These are phyloP conservation scores for Ogataea sp. DNA, from an alignment of 805 yeast genomes.

Conservation along the genomic window DNA sequence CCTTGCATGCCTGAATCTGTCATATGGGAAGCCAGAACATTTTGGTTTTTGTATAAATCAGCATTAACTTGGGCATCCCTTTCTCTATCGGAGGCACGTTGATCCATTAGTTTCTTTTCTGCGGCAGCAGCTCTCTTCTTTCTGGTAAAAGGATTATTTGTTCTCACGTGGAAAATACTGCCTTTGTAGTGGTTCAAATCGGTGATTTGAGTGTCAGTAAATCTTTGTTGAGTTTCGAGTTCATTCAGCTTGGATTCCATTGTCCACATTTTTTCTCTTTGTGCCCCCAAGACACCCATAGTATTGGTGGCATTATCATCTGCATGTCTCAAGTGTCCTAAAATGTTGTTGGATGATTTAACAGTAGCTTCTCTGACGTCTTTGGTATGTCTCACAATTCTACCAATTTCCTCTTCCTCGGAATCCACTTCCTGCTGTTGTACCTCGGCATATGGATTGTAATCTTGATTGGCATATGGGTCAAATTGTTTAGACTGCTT, in stretches of 20 bases:
- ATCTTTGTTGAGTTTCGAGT: conserved; percentile 72
- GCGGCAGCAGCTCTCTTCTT: conserved; percentile 65
- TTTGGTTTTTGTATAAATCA: conserved; percentile 18
- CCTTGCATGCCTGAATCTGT: no score
- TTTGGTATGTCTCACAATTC: conserved; percentile 74
- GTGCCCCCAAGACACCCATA: conserved; percentile 88
- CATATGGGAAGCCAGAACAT: conserved; percentile 36
- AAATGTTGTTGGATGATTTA: conserved; percentile 76
- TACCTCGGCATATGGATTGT: conserved; percentile 17
- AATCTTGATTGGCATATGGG: conserved; percentile 15
- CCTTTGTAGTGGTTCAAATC: conserved; percentile 76
- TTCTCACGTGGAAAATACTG: conserved; percentile 71
- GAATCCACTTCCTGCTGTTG: conserved; percentile 57
- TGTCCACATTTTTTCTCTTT: conserved; percentile 74
- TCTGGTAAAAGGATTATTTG: conserved; percentile 83
- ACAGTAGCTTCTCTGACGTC: conserved; percentile 61
- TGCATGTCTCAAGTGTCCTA: conserved; percentile 64
- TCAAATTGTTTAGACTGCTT: conserved; percentile 10
- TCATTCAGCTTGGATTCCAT: conserved; percentile 71
- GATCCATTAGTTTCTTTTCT: conserved; percentile 60
- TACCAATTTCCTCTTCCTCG: conserved; percentile 80
- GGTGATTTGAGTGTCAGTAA: conserved; percentile 75
- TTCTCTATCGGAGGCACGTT: conserved; percentile 25
- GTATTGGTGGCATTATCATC: conserved; percentile 74
- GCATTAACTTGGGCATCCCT: conserved; percentile 20